Evolutionary conservation across 1,139 yeast species (phyloP), one percentile per base, ranked within the genome.

Genomic region (Protomyces gravidus): DNA sequence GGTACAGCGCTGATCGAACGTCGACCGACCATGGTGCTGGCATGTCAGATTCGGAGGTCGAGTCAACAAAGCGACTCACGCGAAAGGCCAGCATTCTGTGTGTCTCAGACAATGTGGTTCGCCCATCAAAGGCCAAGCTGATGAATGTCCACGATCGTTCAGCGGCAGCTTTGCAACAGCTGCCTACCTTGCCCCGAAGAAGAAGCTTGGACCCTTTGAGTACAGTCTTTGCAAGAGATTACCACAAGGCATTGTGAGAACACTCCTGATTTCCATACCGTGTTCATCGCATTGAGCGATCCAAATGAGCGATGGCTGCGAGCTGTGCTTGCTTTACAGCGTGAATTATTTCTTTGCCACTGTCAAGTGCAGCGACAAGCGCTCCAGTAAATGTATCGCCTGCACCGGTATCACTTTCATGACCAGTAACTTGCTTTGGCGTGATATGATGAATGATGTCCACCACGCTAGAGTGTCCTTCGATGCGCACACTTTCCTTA

Each of bases 351-450:
- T 19, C n/a, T 3, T 15, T 30, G 5, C 51, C 59, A 13, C 28
- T 5, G 4, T 23, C 49, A 21, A 76, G 66, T 72, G 74, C 72
- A 6, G 45, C 47, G 13, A 78, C 65, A 40, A 83, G 65, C 46
- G 75, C 78, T 0, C 88, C 88, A 55, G 83, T 71, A 49, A 83
- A 76, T 1, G 85, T 74, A 67, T 83, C 88, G n/a, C 88, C 88
- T 0, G 86, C 86, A 1, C 88, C 88, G 13, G 85, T 82, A 40
- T 81, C 86, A 65, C 82, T 82, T 39, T 73, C 73, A 1, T 64
- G 66, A 13, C 64, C 61, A 7, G 11, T 9, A 5, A 60, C 60
- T 3, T 69, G 65, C 2, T 52, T 21, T 19, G 63, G 59, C 0
- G 73, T 69, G 0, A 82, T 79, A 70, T 78, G 85, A 69, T 86